phyloP scores from a whole-genome alignment of 106 monocot genomes.

The Gastrodia elata region DNA sequence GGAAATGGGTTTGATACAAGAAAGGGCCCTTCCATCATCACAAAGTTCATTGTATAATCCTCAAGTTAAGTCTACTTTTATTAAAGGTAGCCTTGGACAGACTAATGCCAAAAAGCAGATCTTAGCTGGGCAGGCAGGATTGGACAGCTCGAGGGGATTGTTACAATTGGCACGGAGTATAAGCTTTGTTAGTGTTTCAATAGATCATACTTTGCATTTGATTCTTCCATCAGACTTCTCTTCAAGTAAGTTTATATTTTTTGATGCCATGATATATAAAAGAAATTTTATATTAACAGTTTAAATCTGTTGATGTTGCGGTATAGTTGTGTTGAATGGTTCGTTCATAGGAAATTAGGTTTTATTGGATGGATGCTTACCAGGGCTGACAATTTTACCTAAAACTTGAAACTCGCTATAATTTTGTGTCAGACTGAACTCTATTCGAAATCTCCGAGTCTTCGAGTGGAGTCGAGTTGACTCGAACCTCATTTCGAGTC shows the following conservation, averaged over 20 bases:
- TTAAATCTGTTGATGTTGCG: not conserved
- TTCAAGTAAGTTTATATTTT: conserved; percentile 25
- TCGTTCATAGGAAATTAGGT: not conserved
- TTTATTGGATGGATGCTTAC: no score
- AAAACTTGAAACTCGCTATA: no score
- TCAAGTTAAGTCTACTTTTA: conserved; percentile 66
- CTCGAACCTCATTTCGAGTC: no score
- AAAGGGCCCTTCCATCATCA: conserved; percentile 67
- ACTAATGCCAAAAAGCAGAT: conserved; percentile 56
- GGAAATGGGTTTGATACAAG: conserved; percentile 66
- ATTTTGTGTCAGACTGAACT: no score
- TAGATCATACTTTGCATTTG: conserved; percentile 76
- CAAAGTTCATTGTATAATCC: conserved; percentile 67
- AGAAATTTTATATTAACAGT: not conserved
- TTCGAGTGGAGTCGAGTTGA: no score
- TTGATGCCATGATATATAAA: not conserved
- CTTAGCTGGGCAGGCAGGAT: conserved; percentile 31
- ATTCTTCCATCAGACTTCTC: conserved; percentile 66
- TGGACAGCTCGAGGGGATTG: conserved; percentile 51
- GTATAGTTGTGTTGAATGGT: not conserved
- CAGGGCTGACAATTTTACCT: no score
- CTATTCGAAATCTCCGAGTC: no score
- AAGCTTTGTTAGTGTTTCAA: conserved; percentile 59
- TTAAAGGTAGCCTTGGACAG: conserved; percentile 60
- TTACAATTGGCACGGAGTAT: conserved; percentile 85